These are phyloP conservation scores for Escovopsis sp. DNA, from an alignment of 2,329 filamentous ascomycete species.

Conservation along the genomic window DNA sequence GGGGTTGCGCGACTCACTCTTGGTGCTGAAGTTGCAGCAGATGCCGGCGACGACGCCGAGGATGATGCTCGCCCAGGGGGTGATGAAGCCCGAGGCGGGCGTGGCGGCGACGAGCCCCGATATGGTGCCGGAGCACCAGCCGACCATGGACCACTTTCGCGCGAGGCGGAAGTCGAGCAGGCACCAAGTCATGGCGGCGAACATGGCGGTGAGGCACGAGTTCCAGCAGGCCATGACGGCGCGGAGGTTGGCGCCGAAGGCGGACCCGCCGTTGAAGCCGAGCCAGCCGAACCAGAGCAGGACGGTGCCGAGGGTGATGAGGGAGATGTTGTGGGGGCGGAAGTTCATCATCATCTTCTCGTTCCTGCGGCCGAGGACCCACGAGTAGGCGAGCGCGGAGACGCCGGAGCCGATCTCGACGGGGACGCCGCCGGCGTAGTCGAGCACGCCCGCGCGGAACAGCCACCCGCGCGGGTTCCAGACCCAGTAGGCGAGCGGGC, in stretches of 20 bases:
- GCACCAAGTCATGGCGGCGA: slow-evolving; percentile 86
- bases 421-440: slow-evolving; percentile 91
- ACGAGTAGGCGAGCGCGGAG: slow-evolving; percentile 86
- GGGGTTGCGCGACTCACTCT: no score
- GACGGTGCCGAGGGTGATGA: slow-evolving; percentile 89
- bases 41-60: slow-evolving; percentile 53
- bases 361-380: slow-evolving; percentile 88
- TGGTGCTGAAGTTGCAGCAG: slow-evolving; percentile 54
- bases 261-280: slow-evolving; percentile 93
- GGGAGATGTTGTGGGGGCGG: slow-evolving; percentile 94
- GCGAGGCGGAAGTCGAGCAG: slow-evolving; percentile 90
- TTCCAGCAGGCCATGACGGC: slow-evolving; percentile 98
- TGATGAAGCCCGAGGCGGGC: slow-evolving; percentile 53
- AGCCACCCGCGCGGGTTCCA: slow-evolving; percentile 95
- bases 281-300: slow-evolving; percentile 99
- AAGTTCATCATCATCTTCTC: slow-evolving; percentile 99
- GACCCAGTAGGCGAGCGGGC: slow-evolving; percentile 88
- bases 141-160: slow-evolving; percentile 78
- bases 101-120: slow-evolving; percentile 58
- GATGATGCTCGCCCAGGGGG: slow-evolving; percentile 51
- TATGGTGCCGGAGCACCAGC: slow-evolving; percentile 59
- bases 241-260: slow-evolving; percentile 86
- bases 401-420: slow-evolving; percentile 94
- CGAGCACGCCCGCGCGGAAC: slow-evolving; percentile 78
- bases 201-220: slow-evolving; percentile 83